A percentile compares a stretch with the other conserved stretches of the same genome.
These are phyloP conservation scores for Talaromyces proteolyticus DNA, from an alignment of 495 filamentous ascomycete genomes.

Conservation along the genomic window DNA sequence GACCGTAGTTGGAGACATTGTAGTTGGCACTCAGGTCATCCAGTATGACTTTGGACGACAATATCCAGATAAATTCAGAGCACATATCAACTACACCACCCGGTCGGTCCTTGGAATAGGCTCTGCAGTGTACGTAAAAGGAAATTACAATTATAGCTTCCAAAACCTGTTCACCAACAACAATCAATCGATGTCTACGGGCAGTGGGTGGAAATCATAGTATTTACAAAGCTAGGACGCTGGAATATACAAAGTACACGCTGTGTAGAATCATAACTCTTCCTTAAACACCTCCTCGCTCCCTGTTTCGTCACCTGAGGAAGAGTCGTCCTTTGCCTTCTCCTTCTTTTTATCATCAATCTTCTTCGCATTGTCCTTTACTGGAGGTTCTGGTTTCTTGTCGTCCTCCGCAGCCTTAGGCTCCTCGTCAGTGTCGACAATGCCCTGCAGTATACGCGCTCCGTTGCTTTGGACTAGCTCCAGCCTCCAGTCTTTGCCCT, in stretches of 20 bases:
- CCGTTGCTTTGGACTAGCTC: constrained; percentile 40
- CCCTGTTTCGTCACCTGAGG: constrained; percentile 18
- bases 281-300: constrained; percentile 51
- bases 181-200: too few species aligned
- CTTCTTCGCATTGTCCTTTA: constrained; percentile 7
- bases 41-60: too few species aligned
- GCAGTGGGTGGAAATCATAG: too few species aligned
- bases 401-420: constrained; percentile 22
- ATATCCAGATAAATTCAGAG: too few species aligned
- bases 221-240: background rate
- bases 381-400: constrained; percentile 13
- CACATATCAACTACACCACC: too few species aligned
- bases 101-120: too few species aligned
- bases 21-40: too few species aligned
- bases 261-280: constrained; percentile 33
- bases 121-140: too few species aligned
- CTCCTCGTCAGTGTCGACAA: constrained; percentile 28
- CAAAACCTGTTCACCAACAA: too few species aligned
- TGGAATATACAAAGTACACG: background rate
- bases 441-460: constrained; percentile 42
- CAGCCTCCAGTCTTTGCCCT: constrained; percentile 42
- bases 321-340: background rate
- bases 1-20: too few species aligned
- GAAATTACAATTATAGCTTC: too few species aligned
- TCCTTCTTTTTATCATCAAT: constrained; percentile 1